phyloP scores from a whole-genome alignment of 768 basidiomycete genomes.

The Omphalotus guepiniiformis region DNA sequence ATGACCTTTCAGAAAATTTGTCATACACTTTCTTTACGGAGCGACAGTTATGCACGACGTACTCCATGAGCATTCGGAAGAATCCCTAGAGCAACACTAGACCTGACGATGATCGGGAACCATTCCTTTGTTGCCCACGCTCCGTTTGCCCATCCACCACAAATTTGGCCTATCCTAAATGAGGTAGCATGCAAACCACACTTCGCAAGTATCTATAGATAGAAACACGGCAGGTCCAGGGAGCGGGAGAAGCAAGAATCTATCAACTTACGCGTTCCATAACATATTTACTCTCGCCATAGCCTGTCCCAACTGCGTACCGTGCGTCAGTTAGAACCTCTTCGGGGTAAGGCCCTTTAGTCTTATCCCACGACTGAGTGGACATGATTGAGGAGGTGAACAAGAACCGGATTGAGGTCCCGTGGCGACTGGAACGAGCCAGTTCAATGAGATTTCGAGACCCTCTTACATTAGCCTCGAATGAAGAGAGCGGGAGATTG shows the following conservation, averaged over 20 bases:
- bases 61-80: conserved; percentile 30
- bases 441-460: conserved; percentile 34
- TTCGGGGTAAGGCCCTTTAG: conserved; percentile 24
- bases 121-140: conserved; percentile 43
- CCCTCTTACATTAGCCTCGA: conserved; percentile 34
- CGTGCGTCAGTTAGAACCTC: conserved; percentile 19
- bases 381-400: conserved; percentile 29
- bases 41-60: conserved; percentile 23
- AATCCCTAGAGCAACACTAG: conserved; percentile 23
- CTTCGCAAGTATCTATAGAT: conserved; percentile 21
- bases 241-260: not conserved
- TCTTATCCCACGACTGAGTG: conserved; percentile 21
- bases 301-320: conserved; percentile 29
- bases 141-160: conserved; percentile 35
- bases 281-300: conserved; percentile 35
- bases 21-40: not conserved
- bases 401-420: conserved; percentile 18
- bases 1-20: conserved; percentile 13
- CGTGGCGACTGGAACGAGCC: conserved; percentile 13
- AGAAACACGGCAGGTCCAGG: not conserved
- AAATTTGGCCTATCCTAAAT: conserved; percentile 41
- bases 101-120: conserved; percentile 41
- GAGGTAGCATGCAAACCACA: conserved; percentile 28
- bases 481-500: conserved; percentile 34
- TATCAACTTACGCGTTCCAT: conserved; percentile 25